Evolutionary conservation across 352 stramenopile genomes (phyloP).

Genomic region (Phytopythium boreale): DNA sequence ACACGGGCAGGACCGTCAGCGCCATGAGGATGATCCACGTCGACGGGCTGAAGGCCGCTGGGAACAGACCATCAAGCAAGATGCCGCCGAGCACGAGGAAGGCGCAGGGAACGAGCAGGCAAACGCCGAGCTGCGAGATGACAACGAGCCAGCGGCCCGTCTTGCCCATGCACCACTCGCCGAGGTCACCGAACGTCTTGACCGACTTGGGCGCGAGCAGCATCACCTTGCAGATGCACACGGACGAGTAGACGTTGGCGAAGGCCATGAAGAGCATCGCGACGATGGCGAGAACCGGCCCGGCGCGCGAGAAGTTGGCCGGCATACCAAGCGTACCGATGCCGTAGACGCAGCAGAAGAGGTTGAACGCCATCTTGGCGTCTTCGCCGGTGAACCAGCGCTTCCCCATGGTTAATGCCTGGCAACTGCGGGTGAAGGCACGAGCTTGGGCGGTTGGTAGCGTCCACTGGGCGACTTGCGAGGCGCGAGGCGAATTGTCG

Average conservation of each 20-base stretch:
- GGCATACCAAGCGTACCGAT: constrained; percentile 58
- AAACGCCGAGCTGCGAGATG: constrained; percentile 35
- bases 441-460: background rate
- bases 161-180: constrained; percentile 43
- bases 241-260: constrained; percentile 43
- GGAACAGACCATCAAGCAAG: constrained; percentile 40
- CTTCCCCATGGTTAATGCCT: background rate
- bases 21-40: constrained; percentile 56
- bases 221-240: constrained; percentile 34
- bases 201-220: constrained; percentile 37
- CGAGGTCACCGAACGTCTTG: constrained; percentile 47
- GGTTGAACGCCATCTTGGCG: constrained; percentile 35
- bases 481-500: no score
- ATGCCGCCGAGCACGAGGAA: no score
- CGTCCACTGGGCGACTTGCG: no score
- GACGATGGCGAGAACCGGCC: constrained; percentile 22
- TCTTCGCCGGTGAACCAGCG: constrained; percentile 31
- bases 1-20: constrained; percentile 33
- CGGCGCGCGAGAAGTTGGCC: constrained; percentile 43
- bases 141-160: constrained; percentile 33
- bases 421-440: background rate
- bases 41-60: constrained; percentile 27
- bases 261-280: constrained; percentile 50
- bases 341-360: constrained; percentile 51
- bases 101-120: constrained; percentile 38